These are phyloP conservation scores for Caloboletus firmus DNA, from an alignment of 1,284 basidiomycete genomes.

Conservation along the genomic window DNA sequence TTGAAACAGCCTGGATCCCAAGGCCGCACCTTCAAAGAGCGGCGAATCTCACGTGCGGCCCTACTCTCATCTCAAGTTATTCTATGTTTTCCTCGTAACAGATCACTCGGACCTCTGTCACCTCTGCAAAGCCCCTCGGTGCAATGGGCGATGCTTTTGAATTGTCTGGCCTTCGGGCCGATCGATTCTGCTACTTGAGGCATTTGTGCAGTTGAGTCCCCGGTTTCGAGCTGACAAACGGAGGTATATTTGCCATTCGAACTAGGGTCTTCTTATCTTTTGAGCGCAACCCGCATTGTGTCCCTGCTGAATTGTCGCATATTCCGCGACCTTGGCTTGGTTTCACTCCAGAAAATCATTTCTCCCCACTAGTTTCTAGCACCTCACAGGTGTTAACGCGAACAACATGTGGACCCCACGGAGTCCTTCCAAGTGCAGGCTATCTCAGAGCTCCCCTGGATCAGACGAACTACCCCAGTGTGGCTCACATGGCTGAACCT, in stretches of 20 bases:
- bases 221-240: background rate
- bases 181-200: background rate
- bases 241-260: slow-evolving; percentile 16
- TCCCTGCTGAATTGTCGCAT: background rate
- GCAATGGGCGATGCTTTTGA: background rate
- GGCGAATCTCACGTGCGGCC: background rate
- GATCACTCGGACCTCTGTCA: background rate
- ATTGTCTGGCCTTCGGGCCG: background rate
- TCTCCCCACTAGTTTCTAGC: too few species aligned
- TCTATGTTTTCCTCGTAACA: background rate
- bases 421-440: background rate
- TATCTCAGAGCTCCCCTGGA: background rate
- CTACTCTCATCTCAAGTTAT: background rate
- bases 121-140: background rate
- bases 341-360: background rate
- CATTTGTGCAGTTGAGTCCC: background rate
- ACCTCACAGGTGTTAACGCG: background rate
- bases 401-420: too few species aligned
- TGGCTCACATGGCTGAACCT: background rate
- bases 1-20: background rate
- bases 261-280: background rate
- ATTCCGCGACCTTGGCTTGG: background rate
- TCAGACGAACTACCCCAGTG: background rate
- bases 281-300: background rate
- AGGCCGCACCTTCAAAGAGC: background rate